Evolutionary conservation across 768 basidiomycete species (phyloP).

Genomic region (Asterophora lycoperdoides): DNA sequence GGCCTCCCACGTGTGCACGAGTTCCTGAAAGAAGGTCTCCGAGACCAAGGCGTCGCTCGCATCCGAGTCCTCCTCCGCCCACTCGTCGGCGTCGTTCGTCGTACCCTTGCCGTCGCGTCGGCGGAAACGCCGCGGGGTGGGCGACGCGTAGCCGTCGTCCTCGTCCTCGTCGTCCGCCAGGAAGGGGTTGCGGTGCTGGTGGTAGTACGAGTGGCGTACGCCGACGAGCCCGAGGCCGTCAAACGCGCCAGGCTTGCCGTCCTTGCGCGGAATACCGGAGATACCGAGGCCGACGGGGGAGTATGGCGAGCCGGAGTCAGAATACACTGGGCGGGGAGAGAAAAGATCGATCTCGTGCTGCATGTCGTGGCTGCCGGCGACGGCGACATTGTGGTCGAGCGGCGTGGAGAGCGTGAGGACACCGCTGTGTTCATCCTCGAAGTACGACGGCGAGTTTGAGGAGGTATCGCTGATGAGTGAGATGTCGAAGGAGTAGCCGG

Average conservation of each 20-base stretch:
- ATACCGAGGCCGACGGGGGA: too few relatives aligned
- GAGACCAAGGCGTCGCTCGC: constrained; percentile 1
- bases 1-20: constrained; percentile 12
- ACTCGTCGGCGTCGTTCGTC: background rate
- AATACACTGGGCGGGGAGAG: too few relatives aligned
- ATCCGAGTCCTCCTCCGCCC: background rate
- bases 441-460: constrained; percentile 5
- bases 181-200: background rate
- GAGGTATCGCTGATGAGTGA: constrained; percentile 15
- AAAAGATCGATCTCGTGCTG: too few relatives aligned
- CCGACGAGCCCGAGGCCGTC: constrained; percentile 15
- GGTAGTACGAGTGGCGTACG: constrained; percentile 6
- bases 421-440: constrained; percentile 4
- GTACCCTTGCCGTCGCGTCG: background rate
- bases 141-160: constrained; percentile 9
- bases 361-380: too few relatives aligned
- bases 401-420: background rate
- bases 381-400: too few relatives aligned
- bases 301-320: too few relatives aligned
- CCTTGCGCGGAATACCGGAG: constrained; percentile 13
- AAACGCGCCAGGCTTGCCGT: constrained; percentile 8
- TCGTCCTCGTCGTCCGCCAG: constrained; percentile 4
- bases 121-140: constrained; percentile 4
- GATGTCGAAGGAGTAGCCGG: constrained; percentile 3
- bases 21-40: constrained; percentile 11